phyloP scores from a whole-genome alignment of 345 rosid species.

The Excoecaria agallocha region DNA sequence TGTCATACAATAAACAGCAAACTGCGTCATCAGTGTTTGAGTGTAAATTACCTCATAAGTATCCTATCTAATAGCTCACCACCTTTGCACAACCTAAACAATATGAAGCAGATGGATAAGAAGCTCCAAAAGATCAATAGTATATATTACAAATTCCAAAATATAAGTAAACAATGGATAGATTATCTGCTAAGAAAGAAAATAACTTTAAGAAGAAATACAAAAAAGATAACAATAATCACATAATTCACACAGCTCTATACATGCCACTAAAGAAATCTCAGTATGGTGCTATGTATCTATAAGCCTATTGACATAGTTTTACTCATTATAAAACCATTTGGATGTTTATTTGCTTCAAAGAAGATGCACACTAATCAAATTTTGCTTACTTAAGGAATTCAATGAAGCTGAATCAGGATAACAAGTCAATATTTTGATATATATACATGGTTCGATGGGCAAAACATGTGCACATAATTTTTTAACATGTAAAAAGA shows the following conservation, averaged over 20 bases:
- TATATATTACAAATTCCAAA: neutral
- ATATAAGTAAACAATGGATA: neutral
- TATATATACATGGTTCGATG: neutral
- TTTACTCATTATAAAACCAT: too few relatives aligned
- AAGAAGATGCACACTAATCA: neutral
- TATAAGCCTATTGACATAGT: constrained; percentile 8
- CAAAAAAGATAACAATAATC: neutral
- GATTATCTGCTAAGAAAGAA: neutral
- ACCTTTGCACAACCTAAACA: constrained; percentile 78
- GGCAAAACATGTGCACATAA: neutral
- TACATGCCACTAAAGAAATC: neutral
- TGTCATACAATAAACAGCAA: constrained; percentile 15
- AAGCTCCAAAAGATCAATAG: constrained; percentile 1
- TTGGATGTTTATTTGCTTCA: too few relatives aligned
- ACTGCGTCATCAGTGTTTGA: constrained; percentile 7
- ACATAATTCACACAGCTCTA: neutral
- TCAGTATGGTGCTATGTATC: neutral
- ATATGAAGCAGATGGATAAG: constrained; percentile 11
- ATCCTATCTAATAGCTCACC: constrained; percentile 90
- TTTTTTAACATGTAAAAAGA: neutral
- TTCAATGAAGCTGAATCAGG: neutral
- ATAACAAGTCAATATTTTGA: too few relatives aligned
- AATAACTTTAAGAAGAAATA: neutral
- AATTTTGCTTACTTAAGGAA: neutral
- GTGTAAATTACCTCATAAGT: constrained; percentile 67